Percentiles rank a stretch among this genome's conserved stretches.
Evolutionary conservation across 2,329 filamentous ascomycete species (phyloP).

Genomic region (Diaporthe sp.): DNA sequence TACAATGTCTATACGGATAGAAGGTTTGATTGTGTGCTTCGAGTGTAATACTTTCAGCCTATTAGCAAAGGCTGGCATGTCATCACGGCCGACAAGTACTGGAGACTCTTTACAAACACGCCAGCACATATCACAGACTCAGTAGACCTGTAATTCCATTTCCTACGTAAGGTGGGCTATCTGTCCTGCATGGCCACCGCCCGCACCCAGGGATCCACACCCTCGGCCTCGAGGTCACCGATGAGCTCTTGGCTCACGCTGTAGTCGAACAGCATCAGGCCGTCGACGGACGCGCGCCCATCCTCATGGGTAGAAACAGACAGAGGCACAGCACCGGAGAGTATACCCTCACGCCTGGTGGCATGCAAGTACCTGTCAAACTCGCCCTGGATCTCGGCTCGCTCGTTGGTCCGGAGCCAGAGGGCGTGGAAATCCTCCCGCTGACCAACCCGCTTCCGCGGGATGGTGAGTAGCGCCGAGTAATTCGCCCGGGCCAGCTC

Average conservation of each 20-base stretch:
- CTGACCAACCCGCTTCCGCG: no score
- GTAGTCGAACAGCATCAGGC: not conserved
- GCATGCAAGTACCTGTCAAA: not conserved
- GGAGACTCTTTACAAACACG: no score
- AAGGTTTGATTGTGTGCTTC: no score
- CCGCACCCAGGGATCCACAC: not conserved
- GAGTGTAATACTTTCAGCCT: no score
- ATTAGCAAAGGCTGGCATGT: no score
- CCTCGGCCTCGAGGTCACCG: not conserved
- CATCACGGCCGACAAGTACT: no score
- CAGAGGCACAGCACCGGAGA: not conserved
- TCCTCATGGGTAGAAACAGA: no score
- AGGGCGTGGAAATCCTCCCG: not conserved
- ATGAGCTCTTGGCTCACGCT: not conserved
- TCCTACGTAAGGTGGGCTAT: no score
- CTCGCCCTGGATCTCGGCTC: not conserved
- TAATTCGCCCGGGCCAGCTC: not conserved
- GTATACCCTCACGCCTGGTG: not conserved
- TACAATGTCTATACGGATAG: no score
- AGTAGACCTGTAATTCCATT: no score
- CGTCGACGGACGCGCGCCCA: not conserved
- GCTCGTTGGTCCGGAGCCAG: not conserved
- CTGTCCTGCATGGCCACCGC: no score
- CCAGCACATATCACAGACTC: no score
- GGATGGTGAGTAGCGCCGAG: not conserved